Evolutionary conservation across 345 rosid species (phyloP).

Genomic region (Euphorbia lathyris): DNA sequence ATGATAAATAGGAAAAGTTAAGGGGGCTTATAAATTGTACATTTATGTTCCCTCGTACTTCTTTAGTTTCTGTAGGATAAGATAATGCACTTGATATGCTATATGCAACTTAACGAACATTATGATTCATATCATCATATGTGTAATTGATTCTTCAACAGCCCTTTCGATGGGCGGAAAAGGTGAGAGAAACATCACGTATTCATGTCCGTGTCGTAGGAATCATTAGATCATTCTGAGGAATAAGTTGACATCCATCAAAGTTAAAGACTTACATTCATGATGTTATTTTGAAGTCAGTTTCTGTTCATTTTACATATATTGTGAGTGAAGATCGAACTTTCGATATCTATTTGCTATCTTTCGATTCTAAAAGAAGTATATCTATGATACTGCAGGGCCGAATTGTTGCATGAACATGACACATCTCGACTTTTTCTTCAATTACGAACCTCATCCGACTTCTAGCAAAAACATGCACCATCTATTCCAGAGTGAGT

Average conservation of each 20-base stretch:
- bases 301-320: no score
- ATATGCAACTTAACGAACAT: neutral
- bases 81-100: no score
- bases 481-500: constrained; percentile 86
- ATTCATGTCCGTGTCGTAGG: neutral
- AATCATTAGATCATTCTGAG: neutral
- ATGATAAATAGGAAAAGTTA: no score
- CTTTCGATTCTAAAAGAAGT: neutral
- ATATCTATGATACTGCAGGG: constrained; percentile 46
- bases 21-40: no score
- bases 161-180: neutral
- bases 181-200: neutral
- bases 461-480: constrained; percentile 80
- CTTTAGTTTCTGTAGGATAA: no score
- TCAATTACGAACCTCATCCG: constrained; percentile 87
- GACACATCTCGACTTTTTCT: constrained; percentile 56
- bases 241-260: no score
- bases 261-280: no score
- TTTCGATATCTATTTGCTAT: neutral
- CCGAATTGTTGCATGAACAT: constrained; percentile 77
- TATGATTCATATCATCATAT: no score
- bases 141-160: neutral
- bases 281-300: no score
- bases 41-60: no score
- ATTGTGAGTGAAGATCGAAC: neutral